Percentiles rank a stretch among this genome's conserved stretches.
Conservation (phyloP, 2,329 filamentous ascomycete species). For the Neofusicoccum laricinum region DNA sequence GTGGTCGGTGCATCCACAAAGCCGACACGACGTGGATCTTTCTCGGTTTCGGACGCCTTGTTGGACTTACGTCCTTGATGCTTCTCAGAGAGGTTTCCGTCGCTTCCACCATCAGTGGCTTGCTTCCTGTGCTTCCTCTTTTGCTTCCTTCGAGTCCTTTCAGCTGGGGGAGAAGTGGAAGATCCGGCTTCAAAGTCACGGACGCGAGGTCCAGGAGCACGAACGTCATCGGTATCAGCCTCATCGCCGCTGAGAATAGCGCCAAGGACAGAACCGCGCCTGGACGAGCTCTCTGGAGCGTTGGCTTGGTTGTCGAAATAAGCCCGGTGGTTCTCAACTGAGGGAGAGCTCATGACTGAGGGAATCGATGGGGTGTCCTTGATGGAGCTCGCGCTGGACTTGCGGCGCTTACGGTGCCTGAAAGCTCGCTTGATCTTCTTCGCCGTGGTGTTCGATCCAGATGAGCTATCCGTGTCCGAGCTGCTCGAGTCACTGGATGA, state of each 20-base stretch:
- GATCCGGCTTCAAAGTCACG: slow-evolving; percentile 49
- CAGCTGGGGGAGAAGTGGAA: slow-evolving; percentile 31
- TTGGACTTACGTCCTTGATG: background rate
- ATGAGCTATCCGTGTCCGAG: slow-evolving; percentile 65
- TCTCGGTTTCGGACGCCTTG: background rate
- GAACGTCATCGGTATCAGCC: slow-evolving; percentile 48
- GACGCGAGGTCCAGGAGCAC: slow-evolving; percentile 32
- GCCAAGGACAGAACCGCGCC: slow-evolving; percentile 36
- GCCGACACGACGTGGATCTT: slow-evolving; percentile 48
- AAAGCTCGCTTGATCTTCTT: slow-evolving; percentile 75
- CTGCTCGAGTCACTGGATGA: slow-evolving; percentile 45
- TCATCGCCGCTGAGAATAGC: slow-evolving; percentile 53
- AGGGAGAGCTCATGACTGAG: slow-evolving; percentile 46
- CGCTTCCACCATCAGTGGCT: slow-evolving; percentile 19
- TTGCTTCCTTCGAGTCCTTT: slow-evolving; percentile 43
- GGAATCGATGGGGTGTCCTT: slow-evolving; percentile 55
- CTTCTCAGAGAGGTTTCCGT: background rate
- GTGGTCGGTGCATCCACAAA: slow-evolving; percentile 45
- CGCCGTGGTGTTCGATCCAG: slow-evolving; percentile 68
- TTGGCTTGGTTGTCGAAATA: slow-evolving; percentile 35
- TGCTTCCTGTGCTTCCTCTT: slow-evolving; percentile 47
- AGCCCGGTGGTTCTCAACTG: slow-evolving; percentile 36
- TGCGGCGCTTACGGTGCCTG: slow-evolving; percentile 67
- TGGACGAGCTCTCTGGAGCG: slow-evolving; percentile 24
- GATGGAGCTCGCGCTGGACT: slow-evolving; percentile 71